phyloP scores from a whole-genome alignment of 2,329 filamentous ascomycete genomes.

The Pseudopithomyces chartarum region DNA sequence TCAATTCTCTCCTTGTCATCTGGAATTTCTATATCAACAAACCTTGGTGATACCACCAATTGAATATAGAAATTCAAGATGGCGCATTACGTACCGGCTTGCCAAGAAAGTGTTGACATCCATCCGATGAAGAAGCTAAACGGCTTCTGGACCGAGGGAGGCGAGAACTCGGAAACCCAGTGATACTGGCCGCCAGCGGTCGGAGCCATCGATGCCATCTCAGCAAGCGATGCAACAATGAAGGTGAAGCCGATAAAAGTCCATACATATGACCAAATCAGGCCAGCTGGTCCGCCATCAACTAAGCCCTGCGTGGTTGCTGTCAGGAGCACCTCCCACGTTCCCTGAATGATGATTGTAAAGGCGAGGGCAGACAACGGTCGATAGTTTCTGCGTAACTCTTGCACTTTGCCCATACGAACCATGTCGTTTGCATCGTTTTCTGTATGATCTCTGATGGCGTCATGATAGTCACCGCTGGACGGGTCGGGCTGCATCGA shows the following conservation, averaged over 20 bases:
- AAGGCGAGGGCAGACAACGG: slow-evolving; percentile 39
- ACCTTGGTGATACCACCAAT: too few species aligned
- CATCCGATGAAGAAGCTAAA: slow-evolving; percentile 27
- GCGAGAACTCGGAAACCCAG: slow-evolving; percentile 42
- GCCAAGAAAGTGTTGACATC: not conserved
- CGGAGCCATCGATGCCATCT: slow-evolving; percentile 44
- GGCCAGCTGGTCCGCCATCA: slow-evolving; percentile 37
- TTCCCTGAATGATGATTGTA: slow-evolving; percentile 39
- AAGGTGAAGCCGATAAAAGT: slow-evolving; percentile 40
- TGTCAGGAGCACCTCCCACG: slow-evolving; percentile 42
- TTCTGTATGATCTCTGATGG: slow-evolving; percentile 31
- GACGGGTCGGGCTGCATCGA: not conserved
- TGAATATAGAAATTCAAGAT: too few species aligned
- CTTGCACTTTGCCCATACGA: slow-evolving; percentile 42
- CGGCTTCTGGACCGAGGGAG: slow-evolving; percentile 32
- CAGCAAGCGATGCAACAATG: slow-evolving; percentile 39
- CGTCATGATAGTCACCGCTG: slow-evolving; percentile 23
- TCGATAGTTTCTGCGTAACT: slow-evolving; percentile 39
- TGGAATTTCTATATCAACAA: too few species aligned
- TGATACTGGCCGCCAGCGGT: slow-evolving; percentile 44
- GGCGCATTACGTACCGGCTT: slow-evolving; percentile 4
- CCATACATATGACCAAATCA: slow-evolving; percentile 44
- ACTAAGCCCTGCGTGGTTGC: slow-evolving; percentile 36
- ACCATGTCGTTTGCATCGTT: slow-evolving; percentile 37
- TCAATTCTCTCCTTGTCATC: slow-evolving; percentile 53